Conservation (phyloP, 2,329 filamentous ascomycete genomes). For the Alternaria longipes region DNA sequence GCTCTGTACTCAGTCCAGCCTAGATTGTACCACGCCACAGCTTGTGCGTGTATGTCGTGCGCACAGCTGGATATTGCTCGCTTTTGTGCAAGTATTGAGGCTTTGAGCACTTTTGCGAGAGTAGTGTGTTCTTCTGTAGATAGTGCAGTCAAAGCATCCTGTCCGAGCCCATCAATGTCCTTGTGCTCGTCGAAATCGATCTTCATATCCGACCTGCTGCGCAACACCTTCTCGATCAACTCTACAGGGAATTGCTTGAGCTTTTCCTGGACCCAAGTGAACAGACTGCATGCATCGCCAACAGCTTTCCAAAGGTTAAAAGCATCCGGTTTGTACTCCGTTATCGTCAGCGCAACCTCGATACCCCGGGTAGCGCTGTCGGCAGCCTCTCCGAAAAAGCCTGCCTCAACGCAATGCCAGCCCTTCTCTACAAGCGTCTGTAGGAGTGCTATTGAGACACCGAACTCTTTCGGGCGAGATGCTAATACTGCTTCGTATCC, state of each 20-base stretch:
- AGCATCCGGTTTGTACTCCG: slow-evolving; percentile 68
- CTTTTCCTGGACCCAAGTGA: slow-evolving; percentile 78
- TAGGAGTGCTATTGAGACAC: slow-evolving; percentile 84
- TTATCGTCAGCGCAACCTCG: slow-evolving; percentile 70
- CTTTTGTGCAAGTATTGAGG: slow-evolving; percentile 86
- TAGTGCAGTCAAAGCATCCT: slow-evolving; percentile 45
- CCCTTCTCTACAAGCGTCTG: slow-evolving; percentile 88
- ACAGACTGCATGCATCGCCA: slow-evolving; percentile 86
- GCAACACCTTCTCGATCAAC: slow-evolving; percentile 67
- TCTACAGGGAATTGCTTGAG: slow-evolving; percentile 69
- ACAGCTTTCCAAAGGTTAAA: slow-evolving; percentile 97
- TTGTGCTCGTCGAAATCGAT: slow-evolving; percentile 66
- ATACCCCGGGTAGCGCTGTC: slow-evolving; percentile 76
- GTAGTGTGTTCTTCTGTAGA: slow-evolving; percentile 22
- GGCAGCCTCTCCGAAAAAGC: slow-evolving; percentile 84
- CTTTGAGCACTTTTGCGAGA: slow-evolving; percentile 70
- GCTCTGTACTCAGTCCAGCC: slow-evolving; percentile 92
- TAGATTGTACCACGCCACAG: slow-evolving; percentile 96
- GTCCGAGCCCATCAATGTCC: slow-evolving; percentile 73
- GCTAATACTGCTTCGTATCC: slow-evolving; percentile 79
- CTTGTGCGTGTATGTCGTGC: slow-evolving; percentile 83
- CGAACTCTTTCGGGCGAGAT: slow-evolving; percentile 77
- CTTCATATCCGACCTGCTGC: slow-evolving; percentile 58
- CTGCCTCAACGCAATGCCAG: slow-evolving; percentile 78
- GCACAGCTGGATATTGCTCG: slow-evolving; percentile 78